Percentiles rank a stretch among this genome's conserved stretches.
phyloP scores from a whole-genome alignment of 306 rosid genomes.

The Gastrolobium bilobum region DNA sequence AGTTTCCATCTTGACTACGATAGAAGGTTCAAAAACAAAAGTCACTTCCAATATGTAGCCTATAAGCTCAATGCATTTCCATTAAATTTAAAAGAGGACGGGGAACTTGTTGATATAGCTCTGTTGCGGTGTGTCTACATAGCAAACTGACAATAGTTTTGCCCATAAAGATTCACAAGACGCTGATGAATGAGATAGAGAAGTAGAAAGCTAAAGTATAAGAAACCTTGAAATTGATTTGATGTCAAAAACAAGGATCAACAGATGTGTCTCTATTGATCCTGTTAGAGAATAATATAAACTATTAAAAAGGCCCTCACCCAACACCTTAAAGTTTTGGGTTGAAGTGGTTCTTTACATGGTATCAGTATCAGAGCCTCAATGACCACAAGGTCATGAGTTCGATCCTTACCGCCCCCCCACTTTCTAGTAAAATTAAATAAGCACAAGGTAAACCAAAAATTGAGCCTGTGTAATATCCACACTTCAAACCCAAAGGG shows the following conservation, averaged over 20 bases:
- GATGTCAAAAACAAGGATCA: constrained; percentile 38
- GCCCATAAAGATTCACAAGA: constrained; percentile 23
- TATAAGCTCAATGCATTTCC: constrained; percentile 11
- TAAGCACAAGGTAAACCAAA: too few species aligned
- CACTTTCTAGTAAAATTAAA: too few species aligned
- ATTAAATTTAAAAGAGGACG: constrained; percentile 28
- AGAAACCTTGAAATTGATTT: constrained; percentile 39
- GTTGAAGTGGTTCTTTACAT: too few species aligned
- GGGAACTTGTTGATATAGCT: constrained; percentile 33
- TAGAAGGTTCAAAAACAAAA: constrained; percentile 10
- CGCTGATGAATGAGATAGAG: constrained; percentile 10
- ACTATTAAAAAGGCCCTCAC: too few species aligned
- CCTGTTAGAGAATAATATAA: too few species aligned
- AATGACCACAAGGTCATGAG: too few species aligned
- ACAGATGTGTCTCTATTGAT: not conserved
- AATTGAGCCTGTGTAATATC: too few species aligned
- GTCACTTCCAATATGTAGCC: constrained; percentile 14
- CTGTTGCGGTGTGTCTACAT: not conserved
- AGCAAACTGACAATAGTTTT: constrained; percentile 31
- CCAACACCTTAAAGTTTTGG: too few species aligned
- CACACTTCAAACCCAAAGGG: too few species aligned
- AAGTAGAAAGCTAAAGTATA: constrained; percentile 30
- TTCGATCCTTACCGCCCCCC: too few species aligned
- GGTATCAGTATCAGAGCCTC: too few species aligned
- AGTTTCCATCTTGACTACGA: constrained; percentile 16